Conservation (phyloP, 2,329 filamentous ascomycete genomes). For the Ophiostoma tasmaniense region DNA sequence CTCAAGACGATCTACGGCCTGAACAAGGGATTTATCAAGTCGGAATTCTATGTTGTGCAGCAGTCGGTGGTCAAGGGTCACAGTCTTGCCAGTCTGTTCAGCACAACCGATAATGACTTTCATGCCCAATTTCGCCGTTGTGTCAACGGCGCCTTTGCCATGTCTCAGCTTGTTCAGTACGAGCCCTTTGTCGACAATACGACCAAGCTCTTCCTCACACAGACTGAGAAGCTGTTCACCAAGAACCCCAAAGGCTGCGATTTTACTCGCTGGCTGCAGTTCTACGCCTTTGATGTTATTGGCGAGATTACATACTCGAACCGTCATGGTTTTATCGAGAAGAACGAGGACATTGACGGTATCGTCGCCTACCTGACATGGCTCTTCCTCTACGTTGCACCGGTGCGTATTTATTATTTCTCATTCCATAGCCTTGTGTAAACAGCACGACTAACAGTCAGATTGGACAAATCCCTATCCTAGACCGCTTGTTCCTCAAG, state of each 20-base stretch:
- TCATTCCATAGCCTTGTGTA: constrained; percentile 23
- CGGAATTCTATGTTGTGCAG: constrained; percentile 73
- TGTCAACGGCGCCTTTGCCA: constrained; percentile 68
- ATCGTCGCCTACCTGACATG: constrained; percentile 57
- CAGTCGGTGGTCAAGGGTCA: constrained; percentile 62
- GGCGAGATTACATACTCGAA: constrained; percentile 70
- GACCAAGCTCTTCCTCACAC: constrained; percentile 59
- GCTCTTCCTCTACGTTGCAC: constrained; percentile 63
- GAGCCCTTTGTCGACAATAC: constrained; percentile 74
- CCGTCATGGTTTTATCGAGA: constrained; percentile 65
- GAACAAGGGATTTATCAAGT: constrained; percentile 76
- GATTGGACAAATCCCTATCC: constrained; percentile 63
- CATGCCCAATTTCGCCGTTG: constrained; percentile 66
- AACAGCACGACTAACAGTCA: neutral
- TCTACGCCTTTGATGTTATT: constrained; percentile 75
- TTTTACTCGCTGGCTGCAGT: constrained; percentile 67
- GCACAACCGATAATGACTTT: constrained; percentile 64
- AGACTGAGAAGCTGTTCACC: constrained; percentile 50
- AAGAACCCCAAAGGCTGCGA: constrained; percentile 43
- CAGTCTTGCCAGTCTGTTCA: constrained; percentile 64
- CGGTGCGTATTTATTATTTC: constrained; percentile 29
- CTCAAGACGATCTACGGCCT: constrained; percentile 71
- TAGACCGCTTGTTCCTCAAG: constrained; percentile 63
- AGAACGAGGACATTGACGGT: constrained; percentile 65
- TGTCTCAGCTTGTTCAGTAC: constrained; percentile 68